Evolutionary conservation across 2,329 filamentous ascomycete genomes (phyloP), one percentile per base, ranked within the genome.

Genomic region (Curvularia spicifera): DNA sequence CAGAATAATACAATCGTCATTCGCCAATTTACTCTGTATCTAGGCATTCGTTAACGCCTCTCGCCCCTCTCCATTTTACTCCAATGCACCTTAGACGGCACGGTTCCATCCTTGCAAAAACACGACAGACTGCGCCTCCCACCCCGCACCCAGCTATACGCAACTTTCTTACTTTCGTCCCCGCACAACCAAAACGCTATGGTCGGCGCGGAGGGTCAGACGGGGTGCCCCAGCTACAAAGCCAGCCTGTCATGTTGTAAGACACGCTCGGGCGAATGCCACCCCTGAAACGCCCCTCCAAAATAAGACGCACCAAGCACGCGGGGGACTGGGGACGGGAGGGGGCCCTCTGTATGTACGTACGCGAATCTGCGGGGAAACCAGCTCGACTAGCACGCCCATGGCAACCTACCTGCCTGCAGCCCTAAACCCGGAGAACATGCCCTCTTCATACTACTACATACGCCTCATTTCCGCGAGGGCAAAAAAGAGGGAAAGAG

Each of bases 251-350:
- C 24, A 37, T 60, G 66, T 53, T 10, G 71, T 70, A 59, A 40
- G 31, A 72, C 65, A 44, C 69, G 61, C 66, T 63, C 57, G 64
- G 73, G 2, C 28, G 5, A 31, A 7, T 26, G 6, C 61, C 63
- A 58, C 52, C 60, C 60, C 63, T 61, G 40, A 24, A 69, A 68
- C 66, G 69, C 28, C 28, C 28, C 28, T 18, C 28, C 28, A 31
- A 31, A 31, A 31, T 33, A 55, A 71, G 71, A 12, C 1, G 12
- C 31, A 66, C 62, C 68, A 67, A 67, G 66, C 70, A 71, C 69
- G 59, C 18, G 18, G 18, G 53, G 28, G 28, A 7, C 8, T 31
- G 28, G 28, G 28, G 28, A 7, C 5, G 6, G 28, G 8, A 7
- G 28, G 9, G 9, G 28, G 28, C 5, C 2, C 28, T 31, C 60